Evolutionary conservation across 2,329 filamentous ascomycete genomes (phyloP).

Genomic region (Exophiala viscosa): DNA sequence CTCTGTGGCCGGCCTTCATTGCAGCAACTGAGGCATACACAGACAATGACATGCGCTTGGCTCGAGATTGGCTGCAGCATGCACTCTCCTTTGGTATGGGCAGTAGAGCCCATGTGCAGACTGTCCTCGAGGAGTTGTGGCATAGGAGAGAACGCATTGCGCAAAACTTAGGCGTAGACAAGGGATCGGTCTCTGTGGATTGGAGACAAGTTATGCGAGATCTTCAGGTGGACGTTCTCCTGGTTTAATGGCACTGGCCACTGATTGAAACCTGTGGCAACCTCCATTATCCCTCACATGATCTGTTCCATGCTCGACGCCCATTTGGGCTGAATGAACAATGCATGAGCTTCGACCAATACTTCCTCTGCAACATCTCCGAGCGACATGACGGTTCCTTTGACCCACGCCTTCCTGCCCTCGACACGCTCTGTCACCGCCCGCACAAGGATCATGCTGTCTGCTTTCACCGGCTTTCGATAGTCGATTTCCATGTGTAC

Average conservation of each 20-base stretch:
- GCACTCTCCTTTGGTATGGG: slow-evolving; percentile 9
- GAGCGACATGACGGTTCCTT: slow-evolving; percentile 32
- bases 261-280: not conserved
- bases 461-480: slow-evolving; percentile 33
- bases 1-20: slow-evolving; percentile 28
- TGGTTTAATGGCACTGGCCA: slow-evolving; percentile 2
- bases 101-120: slow-evolving; percentile 4
- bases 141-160: slow-evolving; percentile 2
- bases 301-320: slow-evolving; percentile 4
- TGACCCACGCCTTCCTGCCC: slow-evolving; percentile 38
- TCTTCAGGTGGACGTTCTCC: slow-evolving; percentile 8
- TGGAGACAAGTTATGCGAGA: slow-evolving; percentile 17
- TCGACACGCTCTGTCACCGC: slow-evolving; percentile 35
- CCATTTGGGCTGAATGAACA: slow-evolving; percentile 38
- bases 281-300: not conserved
- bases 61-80: slow-evolving; percentile 3
- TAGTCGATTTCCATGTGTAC: slow-evolving; percentile 38
- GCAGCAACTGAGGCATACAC: slow-evolving; percentile 26
- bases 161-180: not conserved
- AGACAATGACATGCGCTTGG: slow-evolving; percentile 7
- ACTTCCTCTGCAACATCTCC: slow-evolving; percentile 31
- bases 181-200: slow-evolving; percentile 5
- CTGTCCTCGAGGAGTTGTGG: slow-evolving; percentile 13
- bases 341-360: slow-evolving; percentile 34
- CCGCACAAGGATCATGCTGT: slow-evolving; percentile 33